Base-by-base conservation (phyloP, 2,329 filamentous ascomycete species). In the Cladosporium sp. region DNA sequence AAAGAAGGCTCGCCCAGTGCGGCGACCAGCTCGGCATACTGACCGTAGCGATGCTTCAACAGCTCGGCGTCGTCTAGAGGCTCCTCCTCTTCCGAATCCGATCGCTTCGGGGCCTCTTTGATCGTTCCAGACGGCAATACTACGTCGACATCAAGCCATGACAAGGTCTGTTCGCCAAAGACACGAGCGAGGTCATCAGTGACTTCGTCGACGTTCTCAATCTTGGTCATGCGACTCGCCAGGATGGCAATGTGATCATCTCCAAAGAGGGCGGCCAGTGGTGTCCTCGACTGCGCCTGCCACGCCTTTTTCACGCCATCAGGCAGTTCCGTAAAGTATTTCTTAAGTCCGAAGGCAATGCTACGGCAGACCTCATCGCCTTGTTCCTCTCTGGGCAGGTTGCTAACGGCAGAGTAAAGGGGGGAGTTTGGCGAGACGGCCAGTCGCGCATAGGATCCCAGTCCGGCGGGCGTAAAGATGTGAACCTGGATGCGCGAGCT, bases 401-500 rank as follows among this genome's bases (percentile, higher is more conserved):
- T 84, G 66, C 88, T 85, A 68, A 99, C 93, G 49, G 91, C 92
- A 58, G 84, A 81, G 70, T 97, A 97, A 64, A 95, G 86, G 45
- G 89, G 84, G 41, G 92, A 96, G 64, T 88, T 95, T 39, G 93
- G 93, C 19, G 92, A 95, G 58, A 97, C 85, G 54, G 92, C 95
- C 59, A 99, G 83, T 62, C 92, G 89, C 54, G 88, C 85, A 67
- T 92, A 99, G 60, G 87, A 92, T 65, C 89, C 86, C 61, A 95
- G 86, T 58, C 93, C 93, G 57, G 89, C 91, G 2, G 89, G 84
- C 54, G 88, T 88, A 73, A 95, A 89, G 70, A 99, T 82, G 70
- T 97, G 93, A 57, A 93, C 82, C 74, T 97, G 92, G 60, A 97
- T 91, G 69, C 93, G 87, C 56, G 92, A 96, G 72, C 87, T 92